phyloP scores from a whole-genome alignment of 495 filamentous ascomycete species.

The Penicillium waksmanii region DNA sequence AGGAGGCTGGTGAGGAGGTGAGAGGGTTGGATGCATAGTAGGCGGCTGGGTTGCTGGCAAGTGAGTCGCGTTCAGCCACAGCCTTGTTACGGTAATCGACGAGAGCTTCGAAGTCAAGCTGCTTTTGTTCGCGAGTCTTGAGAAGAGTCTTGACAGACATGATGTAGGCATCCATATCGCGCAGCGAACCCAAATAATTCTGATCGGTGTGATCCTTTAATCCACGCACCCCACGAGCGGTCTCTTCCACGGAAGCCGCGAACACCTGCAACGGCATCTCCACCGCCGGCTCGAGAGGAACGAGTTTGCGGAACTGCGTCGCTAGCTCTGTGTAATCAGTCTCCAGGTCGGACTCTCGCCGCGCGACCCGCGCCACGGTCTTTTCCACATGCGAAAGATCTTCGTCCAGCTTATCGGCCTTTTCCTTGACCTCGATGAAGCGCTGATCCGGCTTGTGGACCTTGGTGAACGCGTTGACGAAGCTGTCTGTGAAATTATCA shows the following conservation, averaged over 20 bases:
- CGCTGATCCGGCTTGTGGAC: conserved; percentile 93
- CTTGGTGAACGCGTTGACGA: conserved; percentile 96
- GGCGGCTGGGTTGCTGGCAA: conserved; percentile 65
- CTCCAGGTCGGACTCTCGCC: conserved; percentile 87
- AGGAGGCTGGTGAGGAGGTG: conserved; percentile 74
- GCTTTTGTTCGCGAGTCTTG: conserved; percentile 94
- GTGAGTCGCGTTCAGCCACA: conserved; percentile 81
- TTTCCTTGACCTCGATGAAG: conserved; percentile 92
- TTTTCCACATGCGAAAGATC: conserved; percentile 93
- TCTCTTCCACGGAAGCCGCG: conserved; percentile 82
- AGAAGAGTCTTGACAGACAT: conserved; percentile 80
- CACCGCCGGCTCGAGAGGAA: conserved; percentile 86
- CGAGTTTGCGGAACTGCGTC: conserved; percentile 90
- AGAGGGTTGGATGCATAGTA: conserved; percentile 62
- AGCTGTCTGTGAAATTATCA: conserved; percentile 92
- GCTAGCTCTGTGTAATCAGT: conserved; percentile 86
- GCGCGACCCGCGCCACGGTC: conserved; percentile 84
- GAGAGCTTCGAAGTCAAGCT: conserved; percentile 94
- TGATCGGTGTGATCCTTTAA: conserved; percentile 94
- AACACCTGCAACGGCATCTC: conserved; percentile 80
- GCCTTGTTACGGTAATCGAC: conserved; percentile 94
- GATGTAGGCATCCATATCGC: conserved; percentile 94
- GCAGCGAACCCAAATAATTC: conserved; percentile 86
- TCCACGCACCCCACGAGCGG: conserved; percentile 67
- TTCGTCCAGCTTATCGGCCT: conserved; percentile 92